phyloP scores from a whole-genome alignment of 169 alveolate species.

The Eimeria sp. region DNA sequence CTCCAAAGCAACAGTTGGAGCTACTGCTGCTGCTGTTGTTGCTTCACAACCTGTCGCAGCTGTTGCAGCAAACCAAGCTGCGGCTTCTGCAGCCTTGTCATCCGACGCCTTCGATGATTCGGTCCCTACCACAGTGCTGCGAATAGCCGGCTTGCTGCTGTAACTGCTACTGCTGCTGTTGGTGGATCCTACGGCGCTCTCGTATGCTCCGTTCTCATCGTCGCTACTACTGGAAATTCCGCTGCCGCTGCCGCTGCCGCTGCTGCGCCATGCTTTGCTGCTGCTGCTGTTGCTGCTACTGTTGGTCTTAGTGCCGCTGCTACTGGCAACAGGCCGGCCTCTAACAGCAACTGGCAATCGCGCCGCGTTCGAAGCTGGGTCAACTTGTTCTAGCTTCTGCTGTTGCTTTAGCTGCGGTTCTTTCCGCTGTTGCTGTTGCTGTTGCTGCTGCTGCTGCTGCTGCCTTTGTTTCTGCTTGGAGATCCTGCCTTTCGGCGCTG shows the following conservation, averaged over 20 bases:
- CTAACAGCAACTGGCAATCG: too few relatives aligned
- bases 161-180: too few relatives aligned
- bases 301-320: background rate
- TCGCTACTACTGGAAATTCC: background rate
- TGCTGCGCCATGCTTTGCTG: too few relatives aligned
- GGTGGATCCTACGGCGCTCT: background rate
- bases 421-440: background rate
- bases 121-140: background rate
- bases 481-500: background rate
- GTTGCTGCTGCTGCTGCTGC: background rate
- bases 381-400: too few relatives aligned
- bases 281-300: background rate
- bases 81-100: background rate
- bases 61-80: background rate
- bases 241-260: constrained; percentile 27
- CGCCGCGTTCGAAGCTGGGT: too few relatives aligned
- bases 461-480: background rate
- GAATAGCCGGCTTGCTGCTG: too few relatives aligned
- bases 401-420: background rate
- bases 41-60: background rate
- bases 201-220: background rate
- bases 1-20: background rate
- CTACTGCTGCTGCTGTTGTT: constrained; percentile 25
- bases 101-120: background rate
- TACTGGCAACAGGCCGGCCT: background rate